phyloP scores from a whole-genome alignment of 1,284 basidiomycete genomes.

The Cutaneotrichosporon curvatum region DNA sequence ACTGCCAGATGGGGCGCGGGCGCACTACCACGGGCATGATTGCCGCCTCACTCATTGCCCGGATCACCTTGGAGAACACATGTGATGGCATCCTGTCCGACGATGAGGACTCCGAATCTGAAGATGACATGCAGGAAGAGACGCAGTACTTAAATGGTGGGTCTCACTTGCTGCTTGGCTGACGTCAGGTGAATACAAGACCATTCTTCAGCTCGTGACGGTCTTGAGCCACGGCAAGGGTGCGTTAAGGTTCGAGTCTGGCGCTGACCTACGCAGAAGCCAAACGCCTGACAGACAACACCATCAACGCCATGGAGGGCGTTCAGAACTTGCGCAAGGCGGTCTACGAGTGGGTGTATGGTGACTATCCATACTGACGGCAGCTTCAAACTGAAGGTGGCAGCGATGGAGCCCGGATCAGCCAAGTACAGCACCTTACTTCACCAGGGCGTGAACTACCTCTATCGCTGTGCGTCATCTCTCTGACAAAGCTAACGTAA shows the following conservation, averaged over 20 bases:
- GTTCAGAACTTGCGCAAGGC: slow-evolving; percentile 90
- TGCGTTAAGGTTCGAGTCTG: slow-evolving; percentile 7
- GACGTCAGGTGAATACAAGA: slow-evolving; percentile 83
- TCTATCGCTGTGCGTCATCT: slow-evolving; percentile 51
- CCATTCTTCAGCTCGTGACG: slow-evolving; percentile 72
- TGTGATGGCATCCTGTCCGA: no score
- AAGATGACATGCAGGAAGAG: slow-evolving; percentile 70
- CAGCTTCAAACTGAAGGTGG: slow-evolving; percentile 85
- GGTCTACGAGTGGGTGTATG: slow-evolving; percentile 67
- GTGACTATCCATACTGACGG: not conserved
- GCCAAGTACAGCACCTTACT: slow-evolving; percentile 66
- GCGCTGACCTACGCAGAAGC: slow-evolving; percentile 63
- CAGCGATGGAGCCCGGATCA: slow-evolving; percentile 70
- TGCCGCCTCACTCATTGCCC: slow-evolving; percentile 77
- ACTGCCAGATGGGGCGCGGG: slow-evolving; percentile 49
- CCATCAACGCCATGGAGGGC: slow-evolving; percentile 79
- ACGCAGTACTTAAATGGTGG: slow-evolving; percentile 77
- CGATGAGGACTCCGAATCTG: slow-evolving; percentile 9
- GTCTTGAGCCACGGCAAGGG: slow-evolving; percentile 41
- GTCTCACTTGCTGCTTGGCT: slow-evolving; percentile 11
- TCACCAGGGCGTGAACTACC: slow-evolving; percentile 72
- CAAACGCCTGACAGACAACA: slow-evolving; percentile 83
- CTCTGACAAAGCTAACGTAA: slow-evolving; percentile 33
- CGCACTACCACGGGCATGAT: slow-evolving; percentile 86
- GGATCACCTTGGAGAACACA: slow-evolving; percentile 52